phyloP scores from a whole-genome alignment of 2,329 filamentous ascomycete species.

The Penicillium sp. region DNA sequence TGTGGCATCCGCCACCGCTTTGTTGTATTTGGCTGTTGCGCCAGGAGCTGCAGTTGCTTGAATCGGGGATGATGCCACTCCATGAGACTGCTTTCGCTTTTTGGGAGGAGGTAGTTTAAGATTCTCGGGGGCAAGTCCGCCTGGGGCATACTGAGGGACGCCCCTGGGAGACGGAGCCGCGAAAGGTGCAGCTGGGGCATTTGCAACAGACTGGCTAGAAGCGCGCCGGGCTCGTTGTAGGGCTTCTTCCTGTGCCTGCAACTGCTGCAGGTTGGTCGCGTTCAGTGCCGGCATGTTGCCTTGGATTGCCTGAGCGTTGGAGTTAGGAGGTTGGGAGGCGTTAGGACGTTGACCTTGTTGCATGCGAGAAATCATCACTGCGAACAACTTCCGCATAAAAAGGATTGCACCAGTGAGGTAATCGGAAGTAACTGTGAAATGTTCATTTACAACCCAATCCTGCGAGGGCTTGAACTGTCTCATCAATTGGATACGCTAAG shows the following conservation, averaged over 20 bases:
- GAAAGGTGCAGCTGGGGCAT: constrained; percentile 55
- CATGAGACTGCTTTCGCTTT: constrained; percentile 55
- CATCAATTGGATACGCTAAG: constrained; percentile 46
- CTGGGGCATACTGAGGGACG: constrained; percentile 55
- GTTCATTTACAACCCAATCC: constrained; percentile 46
- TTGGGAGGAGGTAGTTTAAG: constrained; percentile 60
- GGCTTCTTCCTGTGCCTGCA: constrained; percentile 49
- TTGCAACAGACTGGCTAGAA: constrained; percentile 39
- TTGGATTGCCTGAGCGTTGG: constrained; percentile 25
- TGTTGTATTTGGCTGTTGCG: constrained; percentile 35
- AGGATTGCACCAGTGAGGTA: constrained; percentile 38
- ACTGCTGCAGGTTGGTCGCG: constrained; percentile 49
- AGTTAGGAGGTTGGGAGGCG: constrained; percentile 20
- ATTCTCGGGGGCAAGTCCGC: constrained; percentile 56
- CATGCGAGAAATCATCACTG: constrained; percentile 38
- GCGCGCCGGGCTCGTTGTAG: constrained; percentile 40
- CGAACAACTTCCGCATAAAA: constrained; percentile 45
- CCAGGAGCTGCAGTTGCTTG: constrained; percentile 24
- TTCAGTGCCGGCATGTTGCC: constrained; percentile 40
- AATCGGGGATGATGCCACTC: constrained; percentile 30
- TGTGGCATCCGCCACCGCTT: constrained; percentile 44
- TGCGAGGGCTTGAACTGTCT: constrained; percentile 45
- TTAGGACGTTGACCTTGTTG: constrained; percentile 34
- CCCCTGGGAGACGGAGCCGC: constrained; percentile 56
- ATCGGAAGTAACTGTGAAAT: constrained; percentile 46